A percentile compares a stretch with the other conserved stretches of the same genome.
These are phyloP conservation scores for Uncinocarpus reesii DNA, from an alignment of 2,329 filamentous ascomycete species.

Conservation along the genomic window DNA sequence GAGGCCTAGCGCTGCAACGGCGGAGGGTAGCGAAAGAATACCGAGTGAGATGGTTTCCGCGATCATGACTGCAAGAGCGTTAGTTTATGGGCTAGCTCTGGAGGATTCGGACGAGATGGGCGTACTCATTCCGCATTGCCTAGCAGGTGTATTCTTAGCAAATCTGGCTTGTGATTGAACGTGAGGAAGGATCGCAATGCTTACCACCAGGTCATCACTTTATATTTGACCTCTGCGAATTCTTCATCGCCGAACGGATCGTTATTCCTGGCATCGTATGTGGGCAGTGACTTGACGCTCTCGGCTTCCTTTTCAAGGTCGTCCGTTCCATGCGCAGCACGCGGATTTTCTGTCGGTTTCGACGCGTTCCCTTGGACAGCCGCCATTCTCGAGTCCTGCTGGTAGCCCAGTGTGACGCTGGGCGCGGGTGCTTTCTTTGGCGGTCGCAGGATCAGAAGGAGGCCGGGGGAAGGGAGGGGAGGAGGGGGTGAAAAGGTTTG, in stretches of 20 bases:
- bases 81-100: neutral
- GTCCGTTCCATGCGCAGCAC: neutral
- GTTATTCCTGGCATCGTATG: constrained; percentile 17
- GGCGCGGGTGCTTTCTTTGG: too few relatives aligned
- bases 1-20: constrained; percentile 44
- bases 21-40: constrained; percentile 46
- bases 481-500: neutral
- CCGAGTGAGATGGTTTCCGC: constrained; percentile 51
- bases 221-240: constrained; percentile 41
- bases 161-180: neutral
- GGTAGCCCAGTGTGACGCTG: neutral
- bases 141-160: too few relatives aligned
- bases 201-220: constrained; percentile 42
- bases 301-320: constrained; percentile 6
- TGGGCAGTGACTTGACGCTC: constrained; percentile 11
- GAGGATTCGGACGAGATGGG: neutral
- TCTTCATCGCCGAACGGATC: constrained; percentile 36
- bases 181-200: constrained; percentile 14
- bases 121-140: constrained; percentile 37
- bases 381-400: neutral
- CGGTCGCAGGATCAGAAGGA: too few relatives aligned
- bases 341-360: neutral
- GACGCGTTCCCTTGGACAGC: neutral
- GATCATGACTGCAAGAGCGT: constrained; percentile 42
- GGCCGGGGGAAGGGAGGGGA: too few relatives aligned